These are phyloP conservation scores for Aspergillus spinulosporus DNA, from an alignment of 2,329 filamentous ascomycete genomes.

Conservation along the genomic window DNA sequence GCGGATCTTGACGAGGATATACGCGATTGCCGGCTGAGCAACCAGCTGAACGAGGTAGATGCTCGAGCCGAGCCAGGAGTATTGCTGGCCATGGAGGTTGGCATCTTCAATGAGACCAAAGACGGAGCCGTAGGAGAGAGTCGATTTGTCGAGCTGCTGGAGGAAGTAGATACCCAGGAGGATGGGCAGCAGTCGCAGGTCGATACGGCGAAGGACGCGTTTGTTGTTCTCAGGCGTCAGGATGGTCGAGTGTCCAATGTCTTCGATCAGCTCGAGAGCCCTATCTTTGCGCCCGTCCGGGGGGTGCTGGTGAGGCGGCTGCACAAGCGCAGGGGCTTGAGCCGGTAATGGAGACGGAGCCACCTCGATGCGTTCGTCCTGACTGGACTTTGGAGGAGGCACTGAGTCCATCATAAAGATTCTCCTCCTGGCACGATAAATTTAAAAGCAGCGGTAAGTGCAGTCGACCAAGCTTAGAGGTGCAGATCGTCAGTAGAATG, in stretches of 20 bases:
- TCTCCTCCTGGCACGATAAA: neutral
- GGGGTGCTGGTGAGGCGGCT: neutral
- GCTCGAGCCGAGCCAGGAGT: conserved; percentile 53
- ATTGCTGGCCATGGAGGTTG: conserved; percentile 57
- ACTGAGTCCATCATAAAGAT: conserved; percentile 7
- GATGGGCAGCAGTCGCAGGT: conserved; percentile 53
- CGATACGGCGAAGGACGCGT: conserved; percentile 53
- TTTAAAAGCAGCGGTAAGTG: too few relatives aligned
- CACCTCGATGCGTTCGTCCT: too few relatives aligned
- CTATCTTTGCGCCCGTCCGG: conserved; percentile 40
- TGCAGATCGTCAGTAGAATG: neutral
- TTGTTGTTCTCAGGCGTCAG: conserved; percentile 56
- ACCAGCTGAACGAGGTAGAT: conserved; percentile 58
- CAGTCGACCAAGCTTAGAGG: too few relatives aligned
- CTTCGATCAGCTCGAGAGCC: conserved; percentile 52
- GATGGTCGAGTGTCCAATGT: conserved; percentile 47
- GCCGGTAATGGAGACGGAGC: too few relatives aligned
- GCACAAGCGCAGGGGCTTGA: neutral
- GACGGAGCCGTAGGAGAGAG: conserved; percentile 61
- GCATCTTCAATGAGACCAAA: conserved; percentile 64
- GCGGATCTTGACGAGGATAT: conserved; percentile 60
- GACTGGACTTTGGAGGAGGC: neutral
- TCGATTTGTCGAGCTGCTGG: conserved; percentile 64
- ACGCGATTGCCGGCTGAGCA: conserved; percentile 54
- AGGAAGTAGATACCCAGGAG: conserved; percentile 64